Evolutionary conservation across 495 filamentous ascomycete species (phyloP), one percentile per base, ranked within the genome.

Genomic region (Aspergillus kassunensis): DNA sequence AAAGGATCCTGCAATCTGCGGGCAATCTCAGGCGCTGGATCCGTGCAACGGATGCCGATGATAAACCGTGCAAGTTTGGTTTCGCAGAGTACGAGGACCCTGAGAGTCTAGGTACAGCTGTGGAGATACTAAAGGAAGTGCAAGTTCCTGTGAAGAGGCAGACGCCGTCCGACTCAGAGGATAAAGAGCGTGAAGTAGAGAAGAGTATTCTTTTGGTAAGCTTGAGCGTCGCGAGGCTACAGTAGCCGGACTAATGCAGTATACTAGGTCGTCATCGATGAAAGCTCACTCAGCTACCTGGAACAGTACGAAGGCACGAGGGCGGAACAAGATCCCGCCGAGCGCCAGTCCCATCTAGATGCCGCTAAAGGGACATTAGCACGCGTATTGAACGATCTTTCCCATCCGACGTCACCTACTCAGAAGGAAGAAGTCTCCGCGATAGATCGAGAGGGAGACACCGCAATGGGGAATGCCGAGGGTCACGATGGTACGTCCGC

Each of bases 41-140:
- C 45, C 77, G 89, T 62, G 87, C 85, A 21, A 85, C 82, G 25
- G 83, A 93, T 69, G 85, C 88, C 27, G 86, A 95, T 57, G 82
- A 86, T 43, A 95, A 95, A 74, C 82, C 84, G 40, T 88, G 85
- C 64, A 82, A 83, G 47, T 97, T 97, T 73, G 95, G 93, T 31
- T 97, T 99, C 72, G 93, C 91, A 53, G 91, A 97, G 72, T 99
- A 87, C 71, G 92, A 96, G 53, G 91, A 97, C 71, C 82, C 86
- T 27, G 88, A 96, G 65, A 91, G 90, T 58, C 77, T 99, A 58
- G 83, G 83, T 71, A 85, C 85, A 44, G 93, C 92, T 49, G 84
- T 90, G 50, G 90, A 95, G 70, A 82, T 92, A 40, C 80, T 97
- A 61, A 86, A 82, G 71, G 86, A 91, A 62, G 76, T 98, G 49